phyloP scores from a whole-genome alignment of 78 protist genomes.

The Blattamonas nauphoetae region DNA sequence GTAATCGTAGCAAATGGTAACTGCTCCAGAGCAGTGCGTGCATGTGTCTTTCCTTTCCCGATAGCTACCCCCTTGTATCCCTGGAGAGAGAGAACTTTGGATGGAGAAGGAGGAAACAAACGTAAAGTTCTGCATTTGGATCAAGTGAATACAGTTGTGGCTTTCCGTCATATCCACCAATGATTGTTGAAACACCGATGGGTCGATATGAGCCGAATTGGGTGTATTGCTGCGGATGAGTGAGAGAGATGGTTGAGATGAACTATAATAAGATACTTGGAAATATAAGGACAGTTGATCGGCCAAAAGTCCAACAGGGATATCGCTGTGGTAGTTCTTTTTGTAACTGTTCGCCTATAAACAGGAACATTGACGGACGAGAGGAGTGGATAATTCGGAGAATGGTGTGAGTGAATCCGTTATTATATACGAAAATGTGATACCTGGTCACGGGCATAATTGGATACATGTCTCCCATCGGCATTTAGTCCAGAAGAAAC shows the following conservation, averaged over 20 bases:
- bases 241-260: too few species aligned
- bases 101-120: neutral
- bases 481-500: neutral
- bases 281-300: neutral
- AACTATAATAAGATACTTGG: too few species aligned
- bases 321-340: neutral
- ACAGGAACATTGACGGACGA: too few species aligned
- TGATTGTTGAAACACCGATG: neutral
- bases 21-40: neutral
- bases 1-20: neutral
- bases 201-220: neutral
- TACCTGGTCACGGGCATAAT: too few species aligned
- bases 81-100: neutral
- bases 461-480: neutral
- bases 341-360: neutral
- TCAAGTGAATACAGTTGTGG: neutral
- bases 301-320: neutral
- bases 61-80: neutral
- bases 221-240: neutral
- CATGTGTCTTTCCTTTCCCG: neutral
- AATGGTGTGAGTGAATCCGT: too few species aligned
- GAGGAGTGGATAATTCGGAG: too few species aligned
- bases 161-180: conserved; percentile 5
- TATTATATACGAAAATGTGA: too few species aligned
- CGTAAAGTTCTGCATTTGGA: neutral